These are phyloP conservation scores for Ophiostoma perfectum DNA, from an alignment of 2,329 filamentous ascomycete genomes.

Conservation along the genomic window DNA sequence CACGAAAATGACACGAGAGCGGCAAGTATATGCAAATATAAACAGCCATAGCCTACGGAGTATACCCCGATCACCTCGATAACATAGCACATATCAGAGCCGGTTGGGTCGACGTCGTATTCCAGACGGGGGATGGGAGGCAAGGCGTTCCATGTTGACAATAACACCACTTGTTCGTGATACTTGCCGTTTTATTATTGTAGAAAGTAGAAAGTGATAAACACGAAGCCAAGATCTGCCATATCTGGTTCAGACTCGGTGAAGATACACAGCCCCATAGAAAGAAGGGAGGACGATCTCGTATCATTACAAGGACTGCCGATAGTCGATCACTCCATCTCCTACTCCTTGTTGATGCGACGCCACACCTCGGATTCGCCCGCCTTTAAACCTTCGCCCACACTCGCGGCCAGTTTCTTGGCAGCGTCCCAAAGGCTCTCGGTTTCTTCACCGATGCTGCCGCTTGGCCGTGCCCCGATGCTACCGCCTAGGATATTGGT, in stretches of 20 bases:
- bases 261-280: neutral
- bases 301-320: neutral
- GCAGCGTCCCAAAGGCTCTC: slow-evolving; percentile 51
- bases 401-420: slow-evolving; percentile 53
- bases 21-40: neutral
- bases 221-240: slow-evolving; percentile 1
- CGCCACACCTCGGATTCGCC: slow-evolving; percentile 60
- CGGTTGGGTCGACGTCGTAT: neutral
- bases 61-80: neutral
- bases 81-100: neutral
- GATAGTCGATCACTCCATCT: neutral
- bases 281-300: neutral
- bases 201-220: neutral
- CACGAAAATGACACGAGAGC: neutral
- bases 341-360: slow-evolving; percentile 54
- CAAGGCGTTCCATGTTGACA: neutral
- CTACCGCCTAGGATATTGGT: neutral
- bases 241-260: neutral
- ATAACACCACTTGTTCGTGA: slow-evolving; percentile 1
- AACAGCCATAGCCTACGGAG: neutral
- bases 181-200: neutral
- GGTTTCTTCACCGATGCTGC: slow-evolving; percentile 35
- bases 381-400: slow-evolving; percentile 52
- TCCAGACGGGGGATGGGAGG: neutral
- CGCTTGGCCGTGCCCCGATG: slow-evolving; percentile 3